Conservation (phyloP, 257 asterid species). For the Nemophila menziesii region DNA sequence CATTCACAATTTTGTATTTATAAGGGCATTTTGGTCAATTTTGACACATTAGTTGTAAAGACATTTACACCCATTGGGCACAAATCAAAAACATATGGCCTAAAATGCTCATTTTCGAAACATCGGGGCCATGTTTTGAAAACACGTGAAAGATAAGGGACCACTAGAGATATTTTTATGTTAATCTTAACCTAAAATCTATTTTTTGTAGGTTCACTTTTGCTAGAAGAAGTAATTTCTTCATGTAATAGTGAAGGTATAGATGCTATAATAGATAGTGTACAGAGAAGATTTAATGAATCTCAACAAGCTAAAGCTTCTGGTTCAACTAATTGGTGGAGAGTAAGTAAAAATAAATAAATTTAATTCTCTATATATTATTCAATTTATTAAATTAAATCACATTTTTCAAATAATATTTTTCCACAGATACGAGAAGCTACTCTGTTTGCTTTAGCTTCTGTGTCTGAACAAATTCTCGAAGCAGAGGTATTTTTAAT, state of each 20-base stretch:
- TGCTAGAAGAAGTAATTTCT: constrained; percentile 67
- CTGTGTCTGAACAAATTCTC: constrained; percentile 77
- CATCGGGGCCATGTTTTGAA: too few species aligned
- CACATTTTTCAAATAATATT: not conserved
- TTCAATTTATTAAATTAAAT: not conserved
- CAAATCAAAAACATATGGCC: too few species aligned
- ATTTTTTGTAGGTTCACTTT: constrained; percentile 53
- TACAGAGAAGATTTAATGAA: constrained; percentile 63
- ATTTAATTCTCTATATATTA: not conserved
- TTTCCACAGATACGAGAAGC: constrained; percentile 87
- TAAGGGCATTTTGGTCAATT: too few species aligned
- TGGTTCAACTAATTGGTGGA: constrained; percentile 84
- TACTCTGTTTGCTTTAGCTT: constrained; percentile 70
- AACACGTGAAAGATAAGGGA: too few species aligned
- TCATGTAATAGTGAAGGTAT: constrained; percentile 62
- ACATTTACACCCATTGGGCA: too few species aligned
- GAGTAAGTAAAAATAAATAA: constrained; percentile 43
- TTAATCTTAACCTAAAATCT: not conserved
- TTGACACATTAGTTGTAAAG: too few species aligned
- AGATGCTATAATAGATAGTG: constrained; percentile 71
- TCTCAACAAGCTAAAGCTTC: constrained; percentile 67
- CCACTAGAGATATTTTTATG: not conserved
- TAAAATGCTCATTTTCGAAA: too few species aligned
- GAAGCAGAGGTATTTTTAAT: constrained; percentile 51
- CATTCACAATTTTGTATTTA: too few species aligned